A percentile compares a stretch with the other conserved stretches of the same genome.
Evolutionary conservation across 2,329 filamentous ascomycete genomes (phyloP).

Genomic region (Neurospora sp.): DNA sequence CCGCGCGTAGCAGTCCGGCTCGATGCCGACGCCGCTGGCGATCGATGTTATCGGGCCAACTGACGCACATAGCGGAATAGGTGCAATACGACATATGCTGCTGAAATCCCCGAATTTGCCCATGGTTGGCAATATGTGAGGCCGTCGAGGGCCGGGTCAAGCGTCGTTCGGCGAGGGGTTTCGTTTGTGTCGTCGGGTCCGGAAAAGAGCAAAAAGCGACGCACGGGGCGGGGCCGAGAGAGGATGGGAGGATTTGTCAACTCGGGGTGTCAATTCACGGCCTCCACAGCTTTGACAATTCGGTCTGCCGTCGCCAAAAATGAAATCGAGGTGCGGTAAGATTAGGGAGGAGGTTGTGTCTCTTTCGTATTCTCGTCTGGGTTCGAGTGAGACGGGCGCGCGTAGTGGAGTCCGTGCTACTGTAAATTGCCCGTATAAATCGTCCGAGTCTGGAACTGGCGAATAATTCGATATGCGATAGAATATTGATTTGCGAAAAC

Average conservation of each 20-base stretch:
- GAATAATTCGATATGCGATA: conserved; percentile 1
- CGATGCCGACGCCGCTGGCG: conserved; percentile 62
- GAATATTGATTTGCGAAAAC: neutral
- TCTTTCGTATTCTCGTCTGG: neutral
- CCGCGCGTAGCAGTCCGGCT: conserved; percentile 84
- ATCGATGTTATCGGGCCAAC: conserved; percentile 66
- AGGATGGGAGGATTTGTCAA: neutral
- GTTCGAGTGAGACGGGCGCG: neutral
- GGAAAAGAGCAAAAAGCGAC: neutral
- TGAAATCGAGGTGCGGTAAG: neutral
- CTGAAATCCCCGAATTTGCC: conserved; percentile 92
- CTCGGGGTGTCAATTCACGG: neutral
- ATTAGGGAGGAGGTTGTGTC: neutral
- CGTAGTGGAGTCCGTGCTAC: neutral
- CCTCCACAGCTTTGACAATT: neutral
- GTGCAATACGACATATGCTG: conserved; percentile 71
- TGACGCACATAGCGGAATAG: conserved; percentile 78
- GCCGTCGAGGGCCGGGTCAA: conserved; percentile 3
- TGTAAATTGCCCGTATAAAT: neutral
- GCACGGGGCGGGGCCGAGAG: neutral
- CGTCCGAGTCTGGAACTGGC: neutral
- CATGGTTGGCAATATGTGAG: conserved; percentile 26
- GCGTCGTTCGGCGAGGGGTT: neutral
- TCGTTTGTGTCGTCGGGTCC: neutral
- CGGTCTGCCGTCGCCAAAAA: neutral